Evolutionary conservation across 2,329 filamentous ascomycete species (phyloP), one percentile per base, ranked within the genome.

Genomic region (Fusarium domesticum): DNA sequence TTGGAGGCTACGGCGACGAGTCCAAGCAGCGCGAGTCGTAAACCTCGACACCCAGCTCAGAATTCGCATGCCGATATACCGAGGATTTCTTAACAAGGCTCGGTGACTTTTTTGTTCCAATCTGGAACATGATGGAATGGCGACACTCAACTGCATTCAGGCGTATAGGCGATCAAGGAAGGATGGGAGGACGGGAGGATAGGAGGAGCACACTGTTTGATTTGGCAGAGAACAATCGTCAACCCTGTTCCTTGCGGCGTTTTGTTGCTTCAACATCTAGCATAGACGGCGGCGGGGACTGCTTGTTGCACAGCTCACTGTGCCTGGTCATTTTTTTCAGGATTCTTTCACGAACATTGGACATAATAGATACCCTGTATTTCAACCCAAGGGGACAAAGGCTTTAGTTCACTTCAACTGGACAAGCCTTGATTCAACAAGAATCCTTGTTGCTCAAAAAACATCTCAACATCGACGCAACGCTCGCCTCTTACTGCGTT

Each of bases 1-100:
- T 79, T 50, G 80, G 72, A 34, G 78, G 79, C 2, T 83, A 82
- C 46, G 72, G 78, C 10, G 70, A 78, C n/a, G 78, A 82, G 69
- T 70, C 67, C 37, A 73, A 66, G 57, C 60, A 59, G 31, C 64
- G 58, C 14, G 53, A 65, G 45, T 44, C 31, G 11, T 69, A 61
- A 43, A 20, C 18, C 16, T 17, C 31, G 12, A 10, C 15, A 25
- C 12, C 1, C 3, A 39, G 14, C 10, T 14, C 8, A 17, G 15
- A 18, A 11, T 5, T 32, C 20, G 15, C 12, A 16, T 15, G 17
- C 6, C 30, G 40, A 18, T 17, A 33, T 38, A 11, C 8, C 33
- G 40, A 42, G 39, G 48, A 25, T 20, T 58, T 59, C 43, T 60
- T 56, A 56, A 60, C 55, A 57, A 51, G 20, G 37, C 43, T 45